These are phyloP conservation scores for Eremochloa ophiuroides DNA, from an alignment of 176 grass and related monocot genomes.

Conservation along the genomic window DNA sequence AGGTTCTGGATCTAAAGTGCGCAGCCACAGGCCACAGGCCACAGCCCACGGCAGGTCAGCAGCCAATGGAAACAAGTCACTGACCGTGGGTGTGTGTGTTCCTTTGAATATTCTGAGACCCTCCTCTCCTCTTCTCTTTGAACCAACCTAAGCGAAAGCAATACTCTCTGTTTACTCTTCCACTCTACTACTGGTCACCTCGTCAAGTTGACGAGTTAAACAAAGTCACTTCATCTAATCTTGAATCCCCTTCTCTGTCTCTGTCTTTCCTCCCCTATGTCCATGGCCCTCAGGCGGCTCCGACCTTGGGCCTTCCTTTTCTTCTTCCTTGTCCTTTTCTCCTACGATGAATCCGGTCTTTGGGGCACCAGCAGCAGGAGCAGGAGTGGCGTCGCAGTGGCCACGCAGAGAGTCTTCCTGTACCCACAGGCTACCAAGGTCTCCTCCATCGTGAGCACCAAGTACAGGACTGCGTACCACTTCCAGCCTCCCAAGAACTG, in stretches of 20 bases:
- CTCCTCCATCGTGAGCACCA: constrained; percentile 53
- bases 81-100: neutral
- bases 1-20: constrained; percentile 24
- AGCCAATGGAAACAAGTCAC: constrained; percentile 14
- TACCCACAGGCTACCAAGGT: constrained; percentile 52
- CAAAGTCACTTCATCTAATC: constrained; percentile 33
- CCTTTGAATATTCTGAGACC: constrained; percentile 7
- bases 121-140: neutral
- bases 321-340: constrained; percentile 31
- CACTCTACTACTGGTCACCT: neutral
- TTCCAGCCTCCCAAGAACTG: constrained; percentile 78
- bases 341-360: constrained; percentile 22
- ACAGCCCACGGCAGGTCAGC: neutral
- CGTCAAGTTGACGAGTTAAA: neutral
- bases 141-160: constrained; percentile 31
- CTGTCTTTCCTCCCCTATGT: constrained; percentile 1
- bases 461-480: constrained; percentile 63
- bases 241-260: neutral
- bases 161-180: neutral
- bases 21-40: constrained; percentile 1
- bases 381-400: constrained; percentile 29
- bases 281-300: constrained; percentile 10
- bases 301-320: constrained; percentile 32
- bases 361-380: neutral
- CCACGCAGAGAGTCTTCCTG: constrained; percentile 49